A percentile compares a stretch with the other conserved stretches of the same genome.
Conservation (phyloP, 805 yeast species). For the Candida chilensis region DNA sequence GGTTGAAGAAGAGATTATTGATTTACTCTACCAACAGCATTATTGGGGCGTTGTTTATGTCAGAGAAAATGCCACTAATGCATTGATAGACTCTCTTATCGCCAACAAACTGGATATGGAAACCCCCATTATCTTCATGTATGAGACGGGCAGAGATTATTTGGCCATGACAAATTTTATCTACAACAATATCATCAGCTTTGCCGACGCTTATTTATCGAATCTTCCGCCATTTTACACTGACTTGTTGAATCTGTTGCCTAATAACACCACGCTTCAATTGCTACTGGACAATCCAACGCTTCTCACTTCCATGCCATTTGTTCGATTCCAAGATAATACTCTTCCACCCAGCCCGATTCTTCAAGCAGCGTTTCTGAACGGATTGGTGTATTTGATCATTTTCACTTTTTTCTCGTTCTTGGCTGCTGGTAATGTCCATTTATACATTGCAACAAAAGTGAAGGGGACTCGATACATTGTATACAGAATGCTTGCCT, state of each 20-base stretch:
- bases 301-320: no score
- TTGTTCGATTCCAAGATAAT: no score
- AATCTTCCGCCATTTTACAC: no score
- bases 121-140: conserved; percentile 14
- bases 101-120: conserved; percentile 17
- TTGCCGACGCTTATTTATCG: no score
- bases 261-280: no score
- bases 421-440: conserved; percentile 47
- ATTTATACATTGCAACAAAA: conserved; percentile 34
- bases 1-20: conserved; percentile 15
- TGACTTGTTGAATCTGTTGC: no score
- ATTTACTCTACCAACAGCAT: conserved; percentile 27
- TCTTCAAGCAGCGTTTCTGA: conserved; percentile 58
- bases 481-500: conserved; percentile 11
- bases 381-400: conserved; percentile 66
- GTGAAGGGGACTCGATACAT: conserved; percentile 15
- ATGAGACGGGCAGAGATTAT: conserved; percentile 22
- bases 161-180: conserved; percentile 20
- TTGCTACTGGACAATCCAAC: no score
- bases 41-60: conserved; percentile 22
- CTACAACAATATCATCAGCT: no score
- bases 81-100: conserved; percentile 14
- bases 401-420: conserved; percentile 68
- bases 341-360: no score
- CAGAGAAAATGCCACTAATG: conserved; percentile 7